Evolutionary conservation across 306 rosid species (phyloP).

Genomic region (Cicer judaicum): DNA sequence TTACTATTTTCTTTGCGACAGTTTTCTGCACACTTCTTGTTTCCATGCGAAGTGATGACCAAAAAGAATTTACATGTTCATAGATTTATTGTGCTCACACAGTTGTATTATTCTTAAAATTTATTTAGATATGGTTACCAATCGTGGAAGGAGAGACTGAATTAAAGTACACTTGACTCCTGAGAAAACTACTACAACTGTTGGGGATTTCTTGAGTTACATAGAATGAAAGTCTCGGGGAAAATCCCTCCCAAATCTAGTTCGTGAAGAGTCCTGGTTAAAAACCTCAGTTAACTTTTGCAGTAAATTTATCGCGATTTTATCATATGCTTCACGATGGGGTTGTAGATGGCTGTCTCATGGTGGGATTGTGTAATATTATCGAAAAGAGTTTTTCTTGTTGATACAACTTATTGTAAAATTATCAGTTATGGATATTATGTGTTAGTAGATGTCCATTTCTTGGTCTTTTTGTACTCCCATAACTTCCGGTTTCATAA

Average conservation of each 20-base stretch:
- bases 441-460: too few relatives aligned
- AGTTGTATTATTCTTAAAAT: background rate
- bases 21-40: background rate
- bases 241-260: background rate
- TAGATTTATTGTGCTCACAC: background rate
- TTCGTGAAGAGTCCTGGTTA: background rate
- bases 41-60: background rate
- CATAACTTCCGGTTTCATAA: too few relatives aligned
- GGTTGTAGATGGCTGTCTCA: too few relatives aligned
- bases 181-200: background rate
- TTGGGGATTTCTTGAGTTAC: background rate
- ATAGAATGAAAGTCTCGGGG: background rate
- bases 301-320: too few relatives aligned
- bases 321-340: too few relatives aligned
- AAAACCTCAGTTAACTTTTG: background rate
- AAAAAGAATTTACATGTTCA: background rate
- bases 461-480: too few relatives aligned
- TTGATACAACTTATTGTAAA: too few relatives aligned
- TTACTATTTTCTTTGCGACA: background rate
- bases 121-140: background rate
- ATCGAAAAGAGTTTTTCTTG: too few relatives aligned
- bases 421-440: too few relatives aligned
- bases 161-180: background rate
- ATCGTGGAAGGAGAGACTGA: background rate
- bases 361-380: too few relatives aligned